Evolutionary conservation across 805 yeast species (phyloP), one percentile per base, ranked within the genome.

Genomic region (Yarrowia divulgata): DNA sequence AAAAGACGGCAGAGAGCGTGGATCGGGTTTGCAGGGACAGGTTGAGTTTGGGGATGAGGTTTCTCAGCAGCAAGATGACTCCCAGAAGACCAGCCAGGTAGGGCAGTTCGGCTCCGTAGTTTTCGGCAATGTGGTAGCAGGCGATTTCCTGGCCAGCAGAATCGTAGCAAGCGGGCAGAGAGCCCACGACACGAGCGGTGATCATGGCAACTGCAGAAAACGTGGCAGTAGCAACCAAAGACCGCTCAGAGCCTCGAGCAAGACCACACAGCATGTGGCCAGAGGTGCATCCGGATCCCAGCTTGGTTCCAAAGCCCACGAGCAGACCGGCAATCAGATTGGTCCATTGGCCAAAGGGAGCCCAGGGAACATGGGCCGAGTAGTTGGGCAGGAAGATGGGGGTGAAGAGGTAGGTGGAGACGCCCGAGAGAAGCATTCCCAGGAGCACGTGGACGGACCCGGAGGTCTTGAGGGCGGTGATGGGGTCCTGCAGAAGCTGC

Each of bases 271-370:
- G 37, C 52, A 48, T 48, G 13, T 48, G 52, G 7, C 52, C 52
- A 12, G 52, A 48, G 35, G 52, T 48, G 18, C 52, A 48, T 23
- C 52, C 52, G 12, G 52, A 48, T 8, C 52, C 52, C 5, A 48
- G 52, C 5, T 48, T 48, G 12, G 52, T 48, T 4, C 52, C 52
- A 29, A 48, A 48, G 13, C 52, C 52, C 2, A 48, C 52, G 18
- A 48, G 35, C n/a, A 48, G 35, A 14, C 52, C 52, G n/a, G 52
- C 52, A 48, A 48, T 48, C 18, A 48, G 52, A 16, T 48, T 48
- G 4, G 52, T 48, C 29, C 29, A 9, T 29, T 29, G 18, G 18
- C 52, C 52, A 29, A 48, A 48, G 10, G 52, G 52, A 14, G 52
- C 52, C 52, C 52, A 48, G 52, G 52, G 35, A 2, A 29, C 12